Conservation (phyloP, 345 rosid genomes). For the Salix arbutifolia region DNA sequence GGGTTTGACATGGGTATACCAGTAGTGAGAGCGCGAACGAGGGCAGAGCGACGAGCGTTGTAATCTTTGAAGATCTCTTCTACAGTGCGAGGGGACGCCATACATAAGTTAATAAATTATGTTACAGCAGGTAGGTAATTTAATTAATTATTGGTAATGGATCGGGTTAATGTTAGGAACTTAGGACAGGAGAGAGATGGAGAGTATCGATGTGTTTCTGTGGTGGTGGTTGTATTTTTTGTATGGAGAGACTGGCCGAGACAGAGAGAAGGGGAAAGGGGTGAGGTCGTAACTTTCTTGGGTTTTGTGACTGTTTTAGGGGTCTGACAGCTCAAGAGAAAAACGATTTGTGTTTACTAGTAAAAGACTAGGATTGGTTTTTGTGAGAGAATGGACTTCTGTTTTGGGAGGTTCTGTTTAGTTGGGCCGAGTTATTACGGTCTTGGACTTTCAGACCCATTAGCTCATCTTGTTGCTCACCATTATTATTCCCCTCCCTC, state of each 20-base stretch:
- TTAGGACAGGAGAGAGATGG: neutral
- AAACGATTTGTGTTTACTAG: neutral
- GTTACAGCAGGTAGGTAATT: neutral
- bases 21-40: conserved; percentile 83
- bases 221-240: neutral
- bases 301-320: neutral
- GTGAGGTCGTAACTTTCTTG: neutral
- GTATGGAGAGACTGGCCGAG: neutral
- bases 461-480: neutral
- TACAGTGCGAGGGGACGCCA: conserved; percentile 70
- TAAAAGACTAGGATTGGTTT: neutral
- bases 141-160: neutral
- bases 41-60: conserved; percentile 65
- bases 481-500: no score
- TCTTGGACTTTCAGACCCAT: neutral
- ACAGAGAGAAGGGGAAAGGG: neutral
- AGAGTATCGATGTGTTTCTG: neutral
- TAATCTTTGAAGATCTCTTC: conserved; percentile 96
- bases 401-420: neutral
- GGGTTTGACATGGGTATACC: conserved; percentile 35
- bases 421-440: neutral
- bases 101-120: neutral
- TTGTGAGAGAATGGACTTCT: neutral
- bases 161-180: neutral
- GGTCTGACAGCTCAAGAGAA: no score